Conservation (phyloP, 1,284 basidiomycete genomes). For the Trichosporon coremiiforme region DNA sequence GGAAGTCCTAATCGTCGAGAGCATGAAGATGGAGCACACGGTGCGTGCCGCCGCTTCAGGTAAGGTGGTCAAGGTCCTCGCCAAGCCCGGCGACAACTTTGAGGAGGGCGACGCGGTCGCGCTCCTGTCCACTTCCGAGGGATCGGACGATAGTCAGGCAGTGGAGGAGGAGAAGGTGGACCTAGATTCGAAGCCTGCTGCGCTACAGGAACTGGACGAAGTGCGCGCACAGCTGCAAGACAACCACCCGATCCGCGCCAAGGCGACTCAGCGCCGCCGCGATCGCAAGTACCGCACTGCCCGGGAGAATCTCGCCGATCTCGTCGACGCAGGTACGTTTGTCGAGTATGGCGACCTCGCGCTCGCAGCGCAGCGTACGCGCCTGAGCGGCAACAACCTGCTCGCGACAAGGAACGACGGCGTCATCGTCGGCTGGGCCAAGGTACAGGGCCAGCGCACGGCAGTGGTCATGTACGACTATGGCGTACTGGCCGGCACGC, state of each 20-base stretch:
- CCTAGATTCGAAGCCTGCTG: conserved; percentile 26
- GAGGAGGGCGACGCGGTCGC: conserved; percentile 30
- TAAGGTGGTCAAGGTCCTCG: conserved; percentile 23
- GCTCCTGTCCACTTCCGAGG: background rate
- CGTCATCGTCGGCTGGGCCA: conserved; percentile 34
- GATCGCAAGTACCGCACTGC: conserved; percentile 29
- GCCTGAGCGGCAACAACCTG: conserved; percentile 22
- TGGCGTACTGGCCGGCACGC: conserved; percentile 31
- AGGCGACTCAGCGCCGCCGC: conserved; percentile 28
- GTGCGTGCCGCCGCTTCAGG: conserved; percentile 25
- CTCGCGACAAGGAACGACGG: conserved; percentile 31
- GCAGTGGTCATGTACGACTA: conserved; percentile 32
- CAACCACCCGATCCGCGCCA: conserved; percentile 23
- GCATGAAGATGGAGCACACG: conserved; percentile 36
- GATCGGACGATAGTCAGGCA: background rate
- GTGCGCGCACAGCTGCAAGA: conserved; percentile 28
- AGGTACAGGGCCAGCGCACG: conserved; percentile 27
- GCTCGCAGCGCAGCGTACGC: conserved; percentile 29
- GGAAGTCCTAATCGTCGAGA: conserved; percentile 28
- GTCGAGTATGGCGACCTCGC: conserved; percentile 32
- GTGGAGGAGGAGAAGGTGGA: conserved; percentile 23
- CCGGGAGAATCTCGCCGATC: conserved; percentile 30
- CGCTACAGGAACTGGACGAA: conserved; percentile 30
- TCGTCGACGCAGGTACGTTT: conserved; percentile 31
- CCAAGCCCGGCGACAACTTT: conserved; percentile 26